Conservation (phyloP, 768 basidiomycete genomes). For the Nidula microcarpa region DNA sequence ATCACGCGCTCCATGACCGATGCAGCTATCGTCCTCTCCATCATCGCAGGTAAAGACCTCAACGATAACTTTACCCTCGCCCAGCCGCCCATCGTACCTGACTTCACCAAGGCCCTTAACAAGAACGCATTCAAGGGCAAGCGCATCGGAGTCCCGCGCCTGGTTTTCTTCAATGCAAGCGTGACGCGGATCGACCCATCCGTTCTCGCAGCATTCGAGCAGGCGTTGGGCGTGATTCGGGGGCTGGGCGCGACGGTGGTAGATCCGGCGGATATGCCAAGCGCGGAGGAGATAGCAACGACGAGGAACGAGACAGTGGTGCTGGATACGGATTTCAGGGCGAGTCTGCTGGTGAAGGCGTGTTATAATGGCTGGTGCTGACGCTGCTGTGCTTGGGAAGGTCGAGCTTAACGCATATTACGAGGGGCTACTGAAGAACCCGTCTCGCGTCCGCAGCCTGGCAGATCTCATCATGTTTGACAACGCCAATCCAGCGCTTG, state of each 20-base stretch:
- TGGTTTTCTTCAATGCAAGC: slow-evolving; percentile 28
- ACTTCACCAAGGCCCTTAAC: slow-evolving; percentile 52
- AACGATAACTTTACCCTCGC: slow-evolving; percentile 52
- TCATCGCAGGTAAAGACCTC: slow-evolving; percentile 52
- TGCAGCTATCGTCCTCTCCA: slow-evolving; percentile 50
- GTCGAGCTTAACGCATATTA: slow-evolving; percentile 51
- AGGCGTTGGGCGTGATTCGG: slow-evolving; percentile 31
- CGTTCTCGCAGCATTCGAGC: slow-evolving; percentile 34
- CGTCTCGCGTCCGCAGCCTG: slow-evolving; percentile 51
- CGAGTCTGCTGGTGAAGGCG: slow-evolving; percentile 9
- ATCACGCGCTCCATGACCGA: slow-evolving; percentile 51
- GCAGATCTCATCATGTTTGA: slow-evolving; percentile 60
- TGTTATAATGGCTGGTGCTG: background rate
- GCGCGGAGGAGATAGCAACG: slow-evolving; percentile 42
- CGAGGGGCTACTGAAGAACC: slow-evolving; percentile 42
- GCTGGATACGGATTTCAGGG: slow-evolving; percentile 58
- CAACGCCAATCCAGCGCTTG: slow-evolving; percentile 45
- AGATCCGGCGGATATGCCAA: slow-evolving; percentile 61
- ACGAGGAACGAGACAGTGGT: slow-evolving; percentile 56
- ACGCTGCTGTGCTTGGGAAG: slow-evolving; percentile 21
- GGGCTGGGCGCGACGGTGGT: slow-evolving; percentile 48
- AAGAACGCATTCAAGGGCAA: slow-evolving; percentile 43
- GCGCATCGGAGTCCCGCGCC: slow-evolving; percentile 52
- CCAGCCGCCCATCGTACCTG: slow-evolving; percentile 49
- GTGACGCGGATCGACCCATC: slow-evolving; percentile 28